Conservation (phyloP, 1,139 yeast genomes). For the Pichia sp. region DNA sequence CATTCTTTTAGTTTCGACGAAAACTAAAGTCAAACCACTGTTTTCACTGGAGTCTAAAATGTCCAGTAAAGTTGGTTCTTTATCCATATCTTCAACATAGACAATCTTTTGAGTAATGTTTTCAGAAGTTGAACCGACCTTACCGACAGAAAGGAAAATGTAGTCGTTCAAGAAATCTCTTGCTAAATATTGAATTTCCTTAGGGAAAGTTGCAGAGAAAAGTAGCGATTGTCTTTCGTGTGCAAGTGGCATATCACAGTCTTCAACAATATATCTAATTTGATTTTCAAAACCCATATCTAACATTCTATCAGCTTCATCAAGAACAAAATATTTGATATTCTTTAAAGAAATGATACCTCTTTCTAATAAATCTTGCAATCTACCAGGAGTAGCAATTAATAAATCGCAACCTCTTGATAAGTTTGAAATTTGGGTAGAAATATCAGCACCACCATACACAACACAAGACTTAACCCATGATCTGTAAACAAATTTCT, state of each 20-base stretch:
- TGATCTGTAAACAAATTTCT: slow-evolving; percentile 93
- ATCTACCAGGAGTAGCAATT: slow-evolving; percentile 99
- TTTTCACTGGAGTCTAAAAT: slow-evolving; percentile 70
- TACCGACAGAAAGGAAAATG: slow-evolving; percentile 93
- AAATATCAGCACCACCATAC: slow-evolving; percentile 97
- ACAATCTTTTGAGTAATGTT: slow-evolving; percentile 91
- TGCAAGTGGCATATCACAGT: slow-evolving; percentile 94
- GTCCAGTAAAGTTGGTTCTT: slow-evolving; percentile 86
- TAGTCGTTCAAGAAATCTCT: slow-evolving; percentile 94
- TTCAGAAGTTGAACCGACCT: slow-evolving; percentile 97
- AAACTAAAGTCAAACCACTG: slow-evolving; percentile 79
- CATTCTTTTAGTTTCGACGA: slow-evolving; percentile 98
- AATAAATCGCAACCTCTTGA: slow-evolving; percentile 92
- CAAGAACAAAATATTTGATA: slow-evolving; percentile 89
- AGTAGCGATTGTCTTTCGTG: slow-evolving; percentile 89
- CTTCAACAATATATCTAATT: slow-evolving; percentile 96
- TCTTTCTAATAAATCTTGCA: slow-evolving; percentile 90
- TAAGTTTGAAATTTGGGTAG: slow-evolving; percentile 78
- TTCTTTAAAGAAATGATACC: slow-evolving; percentile 84
- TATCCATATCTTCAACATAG: slow-evolving; percentile 92
- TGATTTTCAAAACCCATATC: slow-evolving; percentile 99
- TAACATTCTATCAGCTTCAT: slow-evolving; percentile 99
- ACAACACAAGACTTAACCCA: slow-evolving; percentile 98
- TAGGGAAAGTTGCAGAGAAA: slow-evolving; percentile 99
- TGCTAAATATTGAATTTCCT: slow-evolving; percentile 94